Percentiles rank a stretch among this genome's conserved stretches.
phyloP scores from a whole-genome alignment of 1,139 yeast genomes.

The Yamadazyma triangularis region DNA sequence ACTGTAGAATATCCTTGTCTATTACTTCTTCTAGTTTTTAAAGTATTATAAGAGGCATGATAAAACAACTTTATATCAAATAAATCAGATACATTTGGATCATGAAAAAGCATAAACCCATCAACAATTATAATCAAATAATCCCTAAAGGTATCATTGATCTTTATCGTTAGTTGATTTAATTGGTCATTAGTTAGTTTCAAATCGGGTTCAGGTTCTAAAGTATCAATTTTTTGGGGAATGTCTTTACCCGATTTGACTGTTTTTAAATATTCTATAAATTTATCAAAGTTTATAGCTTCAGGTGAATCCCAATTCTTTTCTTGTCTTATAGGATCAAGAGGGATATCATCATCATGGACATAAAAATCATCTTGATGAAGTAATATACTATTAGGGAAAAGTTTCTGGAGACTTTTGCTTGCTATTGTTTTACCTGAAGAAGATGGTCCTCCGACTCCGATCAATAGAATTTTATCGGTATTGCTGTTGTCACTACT shows the following conservation, averaged over 20 bases:
- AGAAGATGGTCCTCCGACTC: constrained; percentile 85
- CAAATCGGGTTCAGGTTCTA: constrained; percentile 41
- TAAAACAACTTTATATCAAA: constrained; percentile 64
- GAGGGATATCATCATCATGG: constrained; percentile 69
- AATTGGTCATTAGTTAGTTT: constrained; percentile 20
- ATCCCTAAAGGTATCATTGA: too few relatives aligned
- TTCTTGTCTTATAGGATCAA: constrained; percentile 46
- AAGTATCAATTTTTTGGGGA: constrained; percentile 16
- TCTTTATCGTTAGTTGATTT: too few relatives aligned
- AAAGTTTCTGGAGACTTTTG: constrained; percentile 31
- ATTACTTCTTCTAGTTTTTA: constrained; percentile 63
- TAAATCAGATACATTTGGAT: constrained; percentile 32
- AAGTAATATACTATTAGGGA: constrained; percentile 51
- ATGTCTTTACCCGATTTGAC: constrained; percentile 17
- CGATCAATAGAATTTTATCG: constrained; percentile 39
- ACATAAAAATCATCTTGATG: constrained; percentile 87
- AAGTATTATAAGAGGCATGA: constrained; percentile 56
- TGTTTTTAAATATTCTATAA: constrained; percentile 29
- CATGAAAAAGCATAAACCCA: constrained; percentile 82
- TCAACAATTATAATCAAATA: constrained; percentile 58
- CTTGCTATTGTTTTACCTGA: constrained; percentile 75
- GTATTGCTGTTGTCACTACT: not conserved
- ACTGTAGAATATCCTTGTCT: constrained; percentile 76
- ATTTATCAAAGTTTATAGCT: constrained; percentile 63
- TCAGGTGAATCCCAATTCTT: constrained; percentile 92